phyloP scores from a whole-genome alignment of 73 alveolate genomes.

The Tetrahymena elliotti region DNA sequence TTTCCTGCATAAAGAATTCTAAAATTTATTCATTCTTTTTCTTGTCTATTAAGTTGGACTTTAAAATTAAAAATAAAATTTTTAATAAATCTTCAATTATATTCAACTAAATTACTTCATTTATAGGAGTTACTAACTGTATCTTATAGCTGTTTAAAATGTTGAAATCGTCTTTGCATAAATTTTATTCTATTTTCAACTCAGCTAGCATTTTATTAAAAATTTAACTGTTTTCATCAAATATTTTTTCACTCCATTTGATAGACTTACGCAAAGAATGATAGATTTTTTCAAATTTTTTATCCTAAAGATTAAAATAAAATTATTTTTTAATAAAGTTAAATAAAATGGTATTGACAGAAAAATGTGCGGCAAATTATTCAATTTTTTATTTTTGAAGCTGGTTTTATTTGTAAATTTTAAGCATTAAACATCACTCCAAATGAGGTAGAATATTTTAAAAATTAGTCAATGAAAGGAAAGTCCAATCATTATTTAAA shows the following conservation, averaged over 20 bases:
- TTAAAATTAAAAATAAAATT: background rate
- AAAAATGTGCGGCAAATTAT: no score
- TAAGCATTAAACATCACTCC: background rate
- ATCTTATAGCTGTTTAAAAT: background rate
- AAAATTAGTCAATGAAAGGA: no score
- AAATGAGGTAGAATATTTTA: background rate
- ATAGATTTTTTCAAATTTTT: background rate
- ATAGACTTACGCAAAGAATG: background rate
- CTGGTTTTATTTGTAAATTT: no score
- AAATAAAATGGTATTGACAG: no score
- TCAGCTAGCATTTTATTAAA: background rate
- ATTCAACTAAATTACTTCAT: background rate
- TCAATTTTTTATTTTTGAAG: background rate
- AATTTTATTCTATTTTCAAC: background rate
- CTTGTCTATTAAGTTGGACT: background rate
- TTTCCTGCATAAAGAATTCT: background rate
- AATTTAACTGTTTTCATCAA: background rate
- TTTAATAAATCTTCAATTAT: background rate
- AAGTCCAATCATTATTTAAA: background rate
- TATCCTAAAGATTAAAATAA: background rate
- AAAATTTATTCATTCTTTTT: background rate
- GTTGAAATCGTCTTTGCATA: background rate
- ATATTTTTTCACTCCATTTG: background rate
- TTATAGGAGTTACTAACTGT: background rate
- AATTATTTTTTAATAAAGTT: background rate